Evolutionary conservation across 805 yeast species (phyloP).

Genomic region (Candida peoriensis): DNA sequence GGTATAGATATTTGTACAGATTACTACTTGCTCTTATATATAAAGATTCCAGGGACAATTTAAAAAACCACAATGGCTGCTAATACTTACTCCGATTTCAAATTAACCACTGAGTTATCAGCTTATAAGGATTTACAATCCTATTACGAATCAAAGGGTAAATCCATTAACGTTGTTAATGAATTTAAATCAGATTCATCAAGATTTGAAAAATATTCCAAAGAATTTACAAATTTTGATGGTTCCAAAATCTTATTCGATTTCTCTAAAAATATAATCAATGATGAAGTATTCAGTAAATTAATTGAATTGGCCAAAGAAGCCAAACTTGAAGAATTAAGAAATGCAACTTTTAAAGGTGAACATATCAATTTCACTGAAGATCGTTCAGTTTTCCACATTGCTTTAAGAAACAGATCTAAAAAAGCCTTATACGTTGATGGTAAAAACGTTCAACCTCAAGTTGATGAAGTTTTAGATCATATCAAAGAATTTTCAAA

Average conservation of each 20-base stretch:
- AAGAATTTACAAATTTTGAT: conserved; percentile 78
- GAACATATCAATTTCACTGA: conserved; percentile 94
- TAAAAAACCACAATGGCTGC: conserved; percentile 4
- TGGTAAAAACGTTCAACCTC: conserved; percentile 84
- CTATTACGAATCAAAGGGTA: conserved; percentile 66
- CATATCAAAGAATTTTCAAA: conserved; percentile 97
- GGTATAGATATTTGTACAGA: too few relatives aligned
- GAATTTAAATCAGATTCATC: conserved; percentile 71
- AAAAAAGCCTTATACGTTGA: conserved; percentile 82
- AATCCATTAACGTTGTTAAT: conserved; percentile 59
- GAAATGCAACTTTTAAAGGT: conserved; percentile 91
- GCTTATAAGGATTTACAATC: conserved; percentile 79
- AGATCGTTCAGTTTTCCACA: conserved; percentile 95
- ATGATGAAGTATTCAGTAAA: conserved; percentile 69
- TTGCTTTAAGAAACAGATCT: conserved; percentile 92
- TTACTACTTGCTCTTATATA: too few relatives aligned
- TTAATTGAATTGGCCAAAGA: conserved; percentile 82
- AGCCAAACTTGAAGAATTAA: conserved; percentile 78
- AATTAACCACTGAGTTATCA: conserved; percentile 51
- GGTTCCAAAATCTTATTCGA: conserved; percentile 88
- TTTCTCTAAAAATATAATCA: conserved; percentile 89
- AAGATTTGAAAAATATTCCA: conserved; percentile 73
- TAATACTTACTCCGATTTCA: conserved; percentile 10
- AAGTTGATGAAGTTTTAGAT: conserved; percentile 83
- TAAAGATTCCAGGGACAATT: too few relatives aligned